phyloP scores from a whole-genome alignment of 1,139 yeast genomes.

The Casaregolazyma suthepensis region DNA sequence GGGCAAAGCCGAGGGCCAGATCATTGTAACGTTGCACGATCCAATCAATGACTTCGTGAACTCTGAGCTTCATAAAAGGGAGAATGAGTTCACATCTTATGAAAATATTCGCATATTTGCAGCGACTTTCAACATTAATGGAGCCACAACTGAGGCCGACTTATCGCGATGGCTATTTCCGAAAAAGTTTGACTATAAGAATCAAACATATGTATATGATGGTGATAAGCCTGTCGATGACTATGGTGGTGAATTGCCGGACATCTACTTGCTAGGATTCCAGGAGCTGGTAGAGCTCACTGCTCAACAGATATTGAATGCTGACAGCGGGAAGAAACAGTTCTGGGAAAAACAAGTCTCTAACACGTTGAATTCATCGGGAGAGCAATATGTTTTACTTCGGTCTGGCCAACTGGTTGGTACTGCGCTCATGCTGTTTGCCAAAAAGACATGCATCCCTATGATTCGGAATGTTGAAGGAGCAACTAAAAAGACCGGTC shows the following conservation, averaged over 20 bases:
- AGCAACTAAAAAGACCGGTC: constrained; percentile 76
- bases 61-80: constrained; percentile 47
- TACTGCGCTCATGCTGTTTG: constrained; percentile 69
- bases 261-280: constrained; percentile 74
- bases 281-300: constrained; percentile 91
- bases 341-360: constrained; percentile 77
- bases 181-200: constrained; percentile 27
- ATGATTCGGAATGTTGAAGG: constrained; percentile 73
- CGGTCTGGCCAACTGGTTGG: constrained; percentile 95
- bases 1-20: constrained; percentile 71
- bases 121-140: constrained; percentile 88
- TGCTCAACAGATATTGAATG: constrained; percentile 81
- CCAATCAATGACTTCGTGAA: constrained; percentile 81
- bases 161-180: constrained; percentile 83
- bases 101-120: constrained; percentile 60
- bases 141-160: constrained; percentile 51
- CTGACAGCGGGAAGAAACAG: constrained; percentile 63
- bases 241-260: constrained; percentile 42
- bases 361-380: constrained; percentile 44
- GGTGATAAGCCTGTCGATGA: constrained; percentile 27
- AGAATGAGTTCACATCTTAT: constrained; percentile 54
- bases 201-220: neutral
- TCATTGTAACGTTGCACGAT: constrained; percentile 72
- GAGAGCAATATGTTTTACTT: constrained; percentile 55
- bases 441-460: constrained; percentile 54